Base-by-base conservation (phyloP, 768 basidiomycete genomes). In the Pholiota molesta region DNA sequence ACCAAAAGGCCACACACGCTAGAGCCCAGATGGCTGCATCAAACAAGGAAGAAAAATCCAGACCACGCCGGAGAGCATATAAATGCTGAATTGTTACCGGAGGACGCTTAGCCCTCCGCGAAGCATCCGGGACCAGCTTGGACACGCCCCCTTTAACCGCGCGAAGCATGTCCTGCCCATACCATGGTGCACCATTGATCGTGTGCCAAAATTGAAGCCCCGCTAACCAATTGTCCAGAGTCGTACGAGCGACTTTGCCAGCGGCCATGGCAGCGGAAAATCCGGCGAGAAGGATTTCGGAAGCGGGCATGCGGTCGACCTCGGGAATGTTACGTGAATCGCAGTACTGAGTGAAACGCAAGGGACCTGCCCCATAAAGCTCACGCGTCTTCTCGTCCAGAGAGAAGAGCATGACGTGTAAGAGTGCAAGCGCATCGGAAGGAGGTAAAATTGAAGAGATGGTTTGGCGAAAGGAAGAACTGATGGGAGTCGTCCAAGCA, bases 1-100 rank as follows among this genome's bases (percentile, higher is more conserved):
- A 64, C 72, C 73, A 79, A 55, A 80, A 82, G 5, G 77, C 71
- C 0, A 66, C 56, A 3, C 60, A 59, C 0, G 78, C 78, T 1
- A 70, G 55, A 0, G 77, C 75, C 64, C 66, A 76, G 1, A 78
- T 68, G 0, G 76, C 73, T 3, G 71, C 65, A 49, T 79, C 72
- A 10, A 71, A 66, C 2, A 62, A 31, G 19, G 26, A 40, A 10
- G 51, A n/a, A 10, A 65, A 26, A 19, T 63, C 55, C 1, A 68
- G 58, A 13, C 62, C 62, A 3, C 26, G 1, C 8, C 42, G 56
- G 0, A 68, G 31, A 6, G 64, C 64, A n/a, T 57, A 37, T 13
- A 68, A 17, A 42, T 68, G 66, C 5, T 66, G 57, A 3, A 63
- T 59, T 11, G 60, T 59, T 0, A 62, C 49, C 0, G 62, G 68